Percentiles rank a stretch among this genome's conserved stretches.
Evolutionary conservation across 176 grass and related monocot species (phyloP).

Genomic region (Aegilops umbellulata): DNA sequence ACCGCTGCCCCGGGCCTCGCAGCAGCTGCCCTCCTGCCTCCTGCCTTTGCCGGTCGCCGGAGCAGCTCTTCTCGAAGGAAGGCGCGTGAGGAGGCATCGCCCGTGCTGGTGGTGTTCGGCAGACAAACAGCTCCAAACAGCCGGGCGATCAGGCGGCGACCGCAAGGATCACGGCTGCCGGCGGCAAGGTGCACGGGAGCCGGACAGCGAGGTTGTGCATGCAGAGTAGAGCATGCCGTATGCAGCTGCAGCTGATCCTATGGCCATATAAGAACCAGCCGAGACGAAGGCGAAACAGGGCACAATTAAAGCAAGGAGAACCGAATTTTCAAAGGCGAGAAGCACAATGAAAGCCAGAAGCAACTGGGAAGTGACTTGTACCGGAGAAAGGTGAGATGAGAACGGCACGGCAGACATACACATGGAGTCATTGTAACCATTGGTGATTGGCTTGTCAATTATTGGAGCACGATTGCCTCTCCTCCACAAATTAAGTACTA

Average conservation of each 20-base stretch:
- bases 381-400: not conserved
- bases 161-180: not conserved
- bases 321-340: not conserved
- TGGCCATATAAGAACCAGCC: constrained; percentile 18
- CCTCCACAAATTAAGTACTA: not conserved
- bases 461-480: not conserved
- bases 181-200: constrained; percentile 4
- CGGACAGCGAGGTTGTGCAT: not conserved
- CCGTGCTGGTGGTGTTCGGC: not conserved
- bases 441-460: constrained; percentile 15
- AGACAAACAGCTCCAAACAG: not conserved
- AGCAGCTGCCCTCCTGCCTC: not conserved
- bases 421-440: not conserved
- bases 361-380: not conserved
- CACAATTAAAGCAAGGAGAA: constrained; percentile 4
- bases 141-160: not conserved
- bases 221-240: constrained; percentile 28
- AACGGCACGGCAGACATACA: not conserved
- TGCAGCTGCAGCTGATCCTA: not conserved
- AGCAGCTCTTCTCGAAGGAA: constrained; percentile 15
- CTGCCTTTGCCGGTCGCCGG: constrained; percentile 20
- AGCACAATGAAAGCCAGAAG: constrained; percentile 2
- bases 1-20: constrained; percentile 31
- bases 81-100: constrained; percentile 40
- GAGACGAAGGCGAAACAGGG: not conserved